Evolutionary conservation across 257 asterid genomes (phyloP), one percentile per base, ranked within the genome.

Genomic region (Ocimum tenuiflorum): DNA sequence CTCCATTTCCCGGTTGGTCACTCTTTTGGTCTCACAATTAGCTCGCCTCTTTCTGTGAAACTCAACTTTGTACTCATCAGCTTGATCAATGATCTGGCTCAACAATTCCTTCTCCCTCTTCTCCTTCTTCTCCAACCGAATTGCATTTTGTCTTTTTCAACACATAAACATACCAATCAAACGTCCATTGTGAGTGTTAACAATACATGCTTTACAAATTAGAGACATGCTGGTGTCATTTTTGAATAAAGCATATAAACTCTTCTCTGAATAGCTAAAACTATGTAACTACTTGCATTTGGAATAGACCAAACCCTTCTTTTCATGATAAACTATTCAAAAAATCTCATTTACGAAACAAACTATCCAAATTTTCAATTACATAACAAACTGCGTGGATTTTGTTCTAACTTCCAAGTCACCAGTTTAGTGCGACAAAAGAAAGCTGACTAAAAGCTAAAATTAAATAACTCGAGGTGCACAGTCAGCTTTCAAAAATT

Each of bases 61-160:
- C 15, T 82, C 94, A 70, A 78, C 76, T 80, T 86, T 91, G 83
- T 73, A 91, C 52, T 76, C 82, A 1, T 84, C 94, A 14, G 97
- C 97, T 77, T 81, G 88, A 18, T 64, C 79, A 59, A 86, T 52
- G 61, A 91, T 88, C 77, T 77, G 84, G 75, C 72, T 74, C 81
- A 88, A 55, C 55, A 80, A 38, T 51, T 80, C 86, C 72, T 80
- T 91, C 81, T 91, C 96, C 60, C 67, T 76, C 75, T 67, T 86
- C 81, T 88, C 97, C 51, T 91, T 88, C 86, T 81, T 85, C 85
- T 82, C 97, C 46, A 88, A 73, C 35, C 86, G 79, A 65, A 71
- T 59, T 19, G 85, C 77, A 80, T 88, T 91, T 69, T 74, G 82
- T 49, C 97, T 91, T 83, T n/a, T 67, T 68, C 38, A 55, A 29